Conservation (phyloP, 805 yeast genomes). For the Starmerella sp. region DNA sequence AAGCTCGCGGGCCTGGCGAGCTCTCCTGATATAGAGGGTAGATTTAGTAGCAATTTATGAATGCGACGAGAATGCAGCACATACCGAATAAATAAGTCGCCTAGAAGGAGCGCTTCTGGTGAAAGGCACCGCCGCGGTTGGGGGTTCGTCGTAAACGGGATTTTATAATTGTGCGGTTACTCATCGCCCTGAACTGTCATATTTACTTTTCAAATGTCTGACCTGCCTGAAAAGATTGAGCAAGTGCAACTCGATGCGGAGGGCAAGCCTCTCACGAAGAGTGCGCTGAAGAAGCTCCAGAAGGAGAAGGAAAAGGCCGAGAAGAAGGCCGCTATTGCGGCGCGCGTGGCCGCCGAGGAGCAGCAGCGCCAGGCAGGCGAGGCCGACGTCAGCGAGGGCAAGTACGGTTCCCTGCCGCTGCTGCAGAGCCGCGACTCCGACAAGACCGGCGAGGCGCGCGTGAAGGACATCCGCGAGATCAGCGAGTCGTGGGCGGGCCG, state of each 20-base stretch:
- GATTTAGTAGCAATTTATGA: too few species aligned
- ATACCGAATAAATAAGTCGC: too few species aligned
- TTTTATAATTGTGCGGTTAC: not conserved
- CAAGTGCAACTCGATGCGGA: slow-evolving; percentile 44
- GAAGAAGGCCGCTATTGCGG: slow-evolving; percentile 89
- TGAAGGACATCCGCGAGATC: slow-evolving; percentile 38
- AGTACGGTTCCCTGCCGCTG: slow-evolving; percentile 83
- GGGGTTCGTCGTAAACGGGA: not conserved
- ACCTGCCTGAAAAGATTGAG: slow-evolving; percentile 16
- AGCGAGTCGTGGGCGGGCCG: slow-evolving; percentile 57
- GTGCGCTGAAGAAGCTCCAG: slow-evolving; percentile 87
- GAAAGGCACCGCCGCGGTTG: not conserved
- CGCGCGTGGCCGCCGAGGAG: slow-evolving; percentile 72
- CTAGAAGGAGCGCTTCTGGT: too few species aligned
- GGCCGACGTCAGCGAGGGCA: slow-evolving; percentile 73
- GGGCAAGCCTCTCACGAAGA: slow-evolving; percentile 83
- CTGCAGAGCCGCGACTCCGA: slow-evolving; percentile 51
- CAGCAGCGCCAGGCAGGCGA: slow-evolving; percentile 68
- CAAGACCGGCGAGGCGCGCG: slow-evolving; percentile 57
- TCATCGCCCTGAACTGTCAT: not conserved
- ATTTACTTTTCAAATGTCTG: slow-evolving; percentile 8
- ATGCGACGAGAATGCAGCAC: too few species aligned
- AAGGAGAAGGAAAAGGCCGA: slow-evolving; percentile 85
- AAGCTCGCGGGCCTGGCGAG: too few species aligned
- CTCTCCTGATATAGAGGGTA: too few species aligned